A percentile compares a stretch with the other conserved stretches of the same genome.
phyloP scores from a whole-genome alignment of 164 flowering plant species.

The Liriodendron chinense region DNA sequence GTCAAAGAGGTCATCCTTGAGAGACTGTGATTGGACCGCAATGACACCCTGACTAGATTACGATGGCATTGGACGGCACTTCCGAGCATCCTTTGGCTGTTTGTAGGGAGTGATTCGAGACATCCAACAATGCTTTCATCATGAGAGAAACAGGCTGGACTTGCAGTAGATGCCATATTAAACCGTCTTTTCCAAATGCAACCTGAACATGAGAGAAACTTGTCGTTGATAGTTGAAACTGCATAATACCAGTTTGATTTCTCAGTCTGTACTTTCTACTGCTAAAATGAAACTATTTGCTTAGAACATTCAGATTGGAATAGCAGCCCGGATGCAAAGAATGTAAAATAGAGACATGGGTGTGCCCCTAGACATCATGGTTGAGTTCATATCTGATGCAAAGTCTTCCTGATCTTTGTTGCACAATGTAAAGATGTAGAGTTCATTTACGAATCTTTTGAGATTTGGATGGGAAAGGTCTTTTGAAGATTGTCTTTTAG shows the following conservation, averaged over 20 bases:
- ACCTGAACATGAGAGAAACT: conserved; percentile 16
- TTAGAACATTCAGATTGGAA: not conserved
- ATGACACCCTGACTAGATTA: conserved; percentile 21
- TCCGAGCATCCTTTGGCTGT: conserved; percentile 12
- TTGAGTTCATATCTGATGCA: not conserved
- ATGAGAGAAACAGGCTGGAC: conserved; percentile 23
- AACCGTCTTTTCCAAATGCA: conserved; percentile 13
- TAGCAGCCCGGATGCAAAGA: not conserved
- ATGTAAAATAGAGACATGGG: not conserved
- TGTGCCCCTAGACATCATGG: not conserved
- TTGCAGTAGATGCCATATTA: conserved; percentile 40
- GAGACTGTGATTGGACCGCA: conserved; percentile 15
- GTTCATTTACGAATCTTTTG: too few relatives aligned
- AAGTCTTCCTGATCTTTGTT: not conserved
- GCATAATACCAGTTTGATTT: not conserved
- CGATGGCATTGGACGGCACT: conserved; percentile 12
- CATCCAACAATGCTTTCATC: conserved; percentile 20
- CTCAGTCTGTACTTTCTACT: not conserved
- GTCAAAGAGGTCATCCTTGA: conserved; percentile 16
- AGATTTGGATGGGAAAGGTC: too few relatives aligned
- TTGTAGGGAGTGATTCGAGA: conserved; percentile 14
- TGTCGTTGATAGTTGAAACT: not conserved
- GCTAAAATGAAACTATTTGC: not conserved
- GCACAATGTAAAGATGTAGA: too few relatives aligned
- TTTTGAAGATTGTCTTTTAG: too few relatives aligned